Percentiles rank a stretch among this genome's conserved stretches.
These are phyloP conservation scores for Leccinum pellstonianum DNA, from an alignment of 768 basidiomycete species.

Conservation along the genomic window DNA sequence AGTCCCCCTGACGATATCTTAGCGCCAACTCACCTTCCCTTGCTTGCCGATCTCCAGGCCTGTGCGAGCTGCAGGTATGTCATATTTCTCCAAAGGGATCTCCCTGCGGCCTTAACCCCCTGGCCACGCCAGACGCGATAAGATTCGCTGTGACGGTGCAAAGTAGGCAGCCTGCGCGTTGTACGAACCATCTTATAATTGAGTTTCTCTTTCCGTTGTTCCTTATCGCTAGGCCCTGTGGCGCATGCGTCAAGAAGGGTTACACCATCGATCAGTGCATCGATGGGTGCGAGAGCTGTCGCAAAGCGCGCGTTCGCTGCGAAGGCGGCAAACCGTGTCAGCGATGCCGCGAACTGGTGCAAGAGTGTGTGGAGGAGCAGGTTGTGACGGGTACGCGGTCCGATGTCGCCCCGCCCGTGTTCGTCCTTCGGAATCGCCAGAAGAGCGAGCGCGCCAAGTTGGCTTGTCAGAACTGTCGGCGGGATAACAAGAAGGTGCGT, in stretches of 20 bases:
- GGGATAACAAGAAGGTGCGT: conserved; percentile 64
- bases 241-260: conserved; percentile 55
- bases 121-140: conserved; percentile 48
- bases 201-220: neutral
- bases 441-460: conserved; percentile 53
- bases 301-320: conserved; percentile 47
- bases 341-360: conserved; percentile 34
- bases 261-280: conserved; percentile 52
- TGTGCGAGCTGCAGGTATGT: conserved; percentile 57
- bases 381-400: conserved; percentile 22
- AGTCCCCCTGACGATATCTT: conserved; percentile 2
- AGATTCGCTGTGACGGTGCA: conserved; percentile 57
- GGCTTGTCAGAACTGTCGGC: conserved; percentile 59
- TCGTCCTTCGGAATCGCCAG: conserved; percentile 29
- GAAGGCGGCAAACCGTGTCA: conserved; percentile 39
- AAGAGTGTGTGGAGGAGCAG: conserved; percentile 49
- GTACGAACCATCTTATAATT: neutral
- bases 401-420: conserved; percentile 23
- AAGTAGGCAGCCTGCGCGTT: conserved; percentile 35
- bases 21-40: conserved; percentile 14
- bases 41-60: conserved; percentile 37
- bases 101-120: conserved; percentile 1
- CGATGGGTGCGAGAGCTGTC: conserved; percentile 61
- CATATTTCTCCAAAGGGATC: neutral
- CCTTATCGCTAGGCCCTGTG: conserved; percentile 48